phyloP scores from a whole-genome alignment of 257 asterid species.

The Penstemon eatonii region DNA sequence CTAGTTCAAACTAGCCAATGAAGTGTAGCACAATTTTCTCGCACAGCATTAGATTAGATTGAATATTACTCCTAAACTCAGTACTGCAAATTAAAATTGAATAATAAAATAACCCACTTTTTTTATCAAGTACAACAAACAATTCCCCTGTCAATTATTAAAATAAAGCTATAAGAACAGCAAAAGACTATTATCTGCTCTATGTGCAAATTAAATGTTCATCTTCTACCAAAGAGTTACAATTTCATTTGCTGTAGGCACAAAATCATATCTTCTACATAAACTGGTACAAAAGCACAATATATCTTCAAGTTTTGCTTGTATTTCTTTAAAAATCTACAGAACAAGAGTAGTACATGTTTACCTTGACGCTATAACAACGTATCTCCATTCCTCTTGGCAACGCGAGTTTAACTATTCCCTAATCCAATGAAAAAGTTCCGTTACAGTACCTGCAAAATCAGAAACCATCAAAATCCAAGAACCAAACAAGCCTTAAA shows the following conservation, averaged over 20 bases:
- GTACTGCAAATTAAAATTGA: no score
- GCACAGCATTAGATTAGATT: no score
- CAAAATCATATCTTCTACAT: conserved; percentile 7
- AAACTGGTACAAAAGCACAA: conserved; percentile 3
- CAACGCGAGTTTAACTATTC: background rate
- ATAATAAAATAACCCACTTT: no score
- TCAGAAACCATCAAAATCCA: background rate
- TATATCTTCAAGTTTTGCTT: conserved; percentile 17
- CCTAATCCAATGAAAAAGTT: conserved; percentile 64
- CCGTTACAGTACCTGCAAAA: conserved; percentile 80
- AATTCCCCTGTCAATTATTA: no score
- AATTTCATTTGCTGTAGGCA: background rate
- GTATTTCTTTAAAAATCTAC: conserved; percentile 3
- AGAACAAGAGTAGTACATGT: background rate
- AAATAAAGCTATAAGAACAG: no score
- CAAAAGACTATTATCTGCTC: no score
- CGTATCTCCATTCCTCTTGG: background rate
- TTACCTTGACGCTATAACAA: background rate
- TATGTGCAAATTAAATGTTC: no score
- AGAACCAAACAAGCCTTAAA: background rate
- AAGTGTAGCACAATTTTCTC: no score
- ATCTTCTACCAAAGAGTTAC: no score
- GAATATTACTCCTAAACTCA: no score
- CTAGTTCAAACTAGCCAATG: no score
- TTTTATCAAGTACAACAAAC: no score